Conservation (phyloP, 495 filamentous ascomycete species). For the Talaromyces thailandensis region DNA sequence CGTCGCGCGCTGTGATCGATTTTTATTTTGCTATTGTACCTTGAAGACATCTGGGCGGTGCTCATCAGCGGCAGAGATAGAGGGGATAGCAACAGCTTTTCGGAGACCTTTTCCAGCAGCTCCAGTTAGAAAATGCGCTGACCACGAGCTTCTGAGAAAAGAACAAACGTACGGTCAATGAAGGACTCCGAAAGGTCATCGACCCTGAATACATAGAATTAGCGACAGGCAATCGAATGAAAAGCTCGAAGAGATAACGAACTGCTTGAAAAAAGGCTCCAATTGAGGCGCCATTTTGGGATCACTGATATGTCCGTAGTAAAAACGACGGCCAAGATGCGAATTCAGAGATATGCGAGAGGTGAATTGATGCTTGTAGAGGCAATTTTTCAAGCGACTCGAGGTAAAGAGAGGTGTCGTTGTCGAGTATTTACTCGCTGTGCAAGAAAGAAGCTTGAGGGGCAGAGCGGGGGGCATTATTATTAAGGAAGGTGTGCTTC, state of each 20-base stretch:
- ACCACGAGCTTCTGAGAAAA: background rate
- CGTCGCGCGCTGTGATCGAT: constrained; percentile 51
- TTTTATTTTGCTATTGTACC: constrained; percentile 25
- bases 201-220: constrained; percentile 41
- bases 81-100: constrained; percentile 91
- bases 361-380: constrained; percentile 7
- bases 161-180: constrained; percentile 63
- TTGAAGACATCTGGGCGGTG: constrained; percentile 80
- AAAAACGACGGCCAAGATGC: constrained; percentile 21
- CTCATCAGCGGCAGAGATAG: constrained; percentile 82
- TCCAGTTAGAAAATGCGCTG: background rate
- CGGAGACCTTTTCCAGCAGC: constrained; percentile 47
- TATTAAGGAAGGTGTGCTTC: background rate
- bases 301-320: constrained; percentile 38
- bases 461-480: constrained; percentile 5
- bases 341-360: constrained; percentile 6
- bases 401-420: background rate
- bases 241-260: constrained; percentile 15
- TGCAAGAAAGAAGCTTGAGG: constrained; percentile 3
- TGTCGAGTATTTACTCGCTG: background rate
- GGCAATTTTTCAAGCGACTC: background rate
- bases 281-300: constrained; percentile 75
- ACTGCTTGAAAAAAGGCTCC: constrained; percentile 77
- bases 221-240: background rate
- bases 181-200: constrained; percentile 72